Evolutionary conservation across 257 asterid genomes (phyloP).

Genomic region (Nicotiana knightiana): DNA sequence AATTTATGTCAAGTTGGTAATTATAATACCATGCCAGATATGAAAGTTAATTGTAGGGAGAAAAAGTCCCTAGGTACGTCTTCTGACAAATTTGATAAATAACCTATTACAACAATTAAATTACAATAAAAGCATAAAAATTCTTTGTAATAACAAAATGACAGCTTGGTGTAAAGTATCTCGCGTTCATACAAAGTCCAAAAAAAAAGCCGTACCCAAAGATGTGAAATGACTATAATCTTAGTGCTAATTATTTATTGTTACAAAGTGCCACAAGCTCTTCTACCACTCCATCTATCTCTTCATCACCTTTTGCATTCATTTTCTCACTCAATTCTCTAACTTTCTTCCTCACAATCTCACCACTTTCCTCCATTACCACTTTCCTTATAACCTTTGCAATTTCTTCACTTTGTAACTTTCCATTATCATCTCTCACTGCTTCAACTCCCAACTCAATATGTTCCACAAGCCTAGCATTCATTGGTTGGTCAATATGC

Average conservation of each 20-base stretch:
- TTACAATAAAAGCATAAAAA: neutral
- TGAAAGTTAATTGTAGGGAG: too few relatives aligned
- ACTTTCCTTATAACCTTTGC: conserved; percentile 12
- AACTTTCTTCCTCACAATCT: conserved; percentile 13
- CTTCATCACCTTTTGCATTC: conserved; percentile 29
- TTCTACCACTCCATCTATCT: conserved; percentile 31
- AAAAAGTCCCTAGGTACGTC: neutral
- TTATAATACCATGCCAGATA: too few relatives aligned
- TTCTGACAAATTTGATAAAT: neutral
- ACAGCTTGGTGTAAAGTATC: too few relatives aligned
- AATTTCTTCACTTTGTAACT: conserved; percentile 18
- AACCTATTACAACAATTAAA: neutral
- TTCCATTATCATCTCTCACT: conserved; percentile 21
- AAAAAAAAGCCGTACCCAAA: too few relatives aligned
- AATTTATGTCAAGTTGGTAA: too few relatives aligned
- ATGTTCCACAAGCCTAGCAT: conserved; percentile 9
- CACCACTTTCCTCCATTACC: conserved; percentile 23
- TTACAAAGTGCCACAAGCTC: conserved; percentile 25
- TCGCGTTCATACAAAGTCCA: too few relatives aligned
- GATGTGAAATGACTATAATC: neutral
- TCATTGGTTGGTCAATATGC: conserved; percentile 10
- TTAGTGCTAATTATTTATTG: neutral
- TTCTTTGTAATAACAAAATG: too few relatives aligned
- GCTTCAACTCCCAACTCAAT: conserved; percentile 19
- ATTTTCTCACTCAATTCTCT: conserved; percentile 24